Evolutionary conservation across 2,329 filamentous ascomycete genomes (phyloP).

Genomic region (Sordariomycetes sp.): DNA sequence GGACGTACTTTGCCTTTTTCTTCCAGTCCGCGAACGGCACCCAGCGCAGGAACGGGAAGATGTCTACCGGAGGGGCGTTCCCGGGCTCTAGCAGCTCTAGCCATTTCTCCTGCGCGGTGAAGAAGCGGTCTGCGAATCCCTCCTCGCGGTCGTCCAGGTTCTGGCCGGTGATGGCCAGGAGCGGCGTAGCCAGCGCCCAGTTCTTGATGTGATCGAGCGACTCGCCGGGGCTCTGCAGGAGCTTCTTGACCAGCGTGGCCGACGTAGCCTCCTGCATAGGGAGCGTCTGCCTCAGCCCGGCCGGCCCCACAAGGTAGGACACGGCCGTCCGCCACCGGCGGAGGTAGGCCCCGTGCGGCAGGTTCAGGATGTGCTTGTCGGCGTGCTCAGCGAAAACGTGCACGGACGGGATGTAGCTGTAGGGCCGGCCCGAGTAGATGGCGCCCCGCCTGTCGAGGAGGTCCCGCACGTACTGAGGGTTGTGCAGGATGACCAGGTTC

Average conservation of each 20-base stretch:
- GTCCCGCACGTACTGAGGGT: slow-evolving; percentile 19
- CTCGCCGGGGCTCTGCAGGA: slow-evolving; percentile 7
- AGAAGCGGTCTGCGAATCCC: slow-evolving; percentile 10
- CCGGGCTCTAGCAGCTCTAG: slow-evolving; percentile 14
- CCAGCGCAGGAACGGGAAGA: slow-evolving; percentile 12
- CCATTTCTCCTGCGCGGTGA: slow-evolving; percentile 12
- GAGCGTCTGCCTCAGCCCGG: slow-evolving; percentile 9
- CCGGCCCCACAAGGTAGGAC: slow-evolving; percentile 11
- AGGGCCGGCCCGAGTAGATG: slow-evolving; percentile 25
- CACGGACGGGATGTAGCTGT: slow-evolving; percentile 16
- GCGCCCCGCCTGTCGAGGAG: slow-evolving; percentile 23
- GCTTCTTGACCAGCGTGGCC: slow-evolving; percentile 9
- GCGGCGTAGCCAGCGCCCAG: slow-evolving; percentile 15
- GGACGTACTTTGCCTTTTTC: slow-evolving; percentile 9
- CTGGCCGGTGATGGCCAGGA: slow-evolving; percentile 13
- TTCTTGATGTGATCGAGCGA: slow-evolving; percentile 12
- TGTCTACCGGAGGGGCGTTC: slow-evolving; percentile 14
- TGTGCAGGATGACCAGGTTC: slow-evolving; percentile 22
- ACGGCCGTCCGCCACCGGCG: slow-evolving; percentile 12
- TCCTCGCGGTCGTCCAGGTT: slow-evolving; percentile 6
- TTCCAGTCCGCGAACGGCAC: slow-evolving; percentile 14
- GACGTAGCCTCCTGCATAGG: slow-evolving; percentile 12
- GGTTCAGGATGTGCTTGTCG: slow-evolving; percentile 12
- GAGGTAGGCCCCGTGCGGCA: slow-evolving; percentile 11
- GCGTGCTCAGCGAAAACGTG: slow-evolving; percentile 11